Evolutionary conservation across 2,329 filamentous ascomycete genomes (phyloP).

Genomic region (Sporothrix pseudoabietina): DNA sequence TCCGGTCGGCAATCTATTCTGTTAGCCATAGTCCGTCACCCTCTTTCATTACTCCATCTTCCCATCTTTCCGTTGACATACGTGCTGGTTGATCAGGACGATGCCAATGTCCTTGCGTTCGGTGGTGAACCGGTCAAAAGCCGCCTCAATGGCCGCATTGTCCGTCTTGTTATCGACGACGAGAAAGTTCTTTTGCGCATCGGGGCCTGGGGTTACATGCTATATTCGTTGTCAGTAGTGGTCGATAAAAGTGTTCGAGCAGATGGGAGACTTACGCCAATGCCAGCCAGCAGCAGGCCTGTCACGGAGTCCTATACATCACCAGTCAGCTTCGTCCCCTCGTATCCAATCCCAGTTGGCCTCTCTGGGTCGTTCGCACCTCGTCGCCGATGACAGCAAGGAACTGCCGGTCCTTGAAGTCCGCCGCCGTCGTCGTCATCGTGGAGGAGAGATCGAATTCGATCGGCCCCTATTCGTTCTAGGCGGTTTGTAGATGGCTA

Average conservation of each 20-base stretch:
- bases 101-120: conserved; percentile 97
- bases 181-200: conserved; percentile 95
- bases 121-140: conserved; percentile 85
- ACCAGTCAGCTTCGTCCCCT: not conserved
- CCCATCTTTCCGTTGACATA: conserved; percentile 47
- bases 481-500: not conserved
- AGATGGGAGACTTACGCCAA: conserved; percentile 68
- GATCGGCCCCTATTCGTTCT: not conserved
- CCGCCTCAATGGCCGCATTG: conserved; percentile 79
- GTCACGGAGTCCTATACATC: conserved; percentile 82
- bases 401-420: conserved; percentile 86
- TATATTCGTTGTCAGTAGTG: conserved; percentile 44
- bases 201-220: conserved; percentile 88
- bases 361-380: conserved; percentile 50
- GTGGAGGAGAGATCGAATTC: not conserved
- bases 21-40: conserved; percentile 8
- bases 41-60: not conserved
- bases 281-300: conserved; percentile 88
- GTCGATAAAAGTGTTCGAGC: not conserved
- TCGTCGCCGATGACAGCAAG: conserved; percentile 98
- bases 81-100: conserved; percentile 96
- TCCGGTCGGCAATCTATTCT: conserved; percentile 82
- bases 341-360: not conserved
- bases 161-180: conserved; percentile 96
- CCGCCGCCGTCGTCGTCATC: conserved; percentile 46